Evolutionary conservation across 176 grass and related monocot species (phyloP), one percentile per base, ranked within the genome.

Genomic region (Ensete ventricosum): DNA sequence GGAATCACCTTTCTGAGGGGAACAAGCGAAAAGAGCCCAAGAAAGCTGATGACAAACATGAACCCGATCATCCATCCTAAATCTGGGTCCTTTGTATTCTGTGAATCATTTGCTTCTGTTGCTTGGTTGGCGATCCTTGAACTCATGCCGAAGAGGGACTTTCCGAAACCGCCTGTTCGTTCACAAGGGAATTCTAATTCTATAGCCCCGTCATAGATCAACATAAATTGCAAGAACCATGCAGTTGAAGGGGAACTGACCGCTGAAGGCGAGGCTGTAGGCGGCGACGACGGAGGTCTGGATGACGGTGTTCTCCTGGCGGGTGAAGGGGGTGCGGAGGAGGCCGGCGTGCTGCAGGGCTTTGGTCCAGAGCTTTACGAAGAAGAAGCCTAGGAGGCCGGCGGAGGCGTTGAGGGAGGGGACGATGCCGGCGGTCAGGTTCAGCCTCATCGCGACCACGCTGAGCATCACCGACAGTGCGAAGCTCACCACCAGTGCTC

Each of bases 361-460:
- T 20, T 52, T 77, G 26, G 83, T 96, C 88, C 88, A 95, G 12
- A 75, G 1, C 63, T 78, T 77, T 52, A 88, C 52, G 55, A 86
- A 76, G 85, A 95, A 95, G 85, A 84, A 95, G 52, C 78, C 79
- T 27, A 95, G 85, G 52, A 90, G 82, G 67, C 91, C 80, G 24
- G 91, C 85, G 0, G 85, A 83, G 67, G 87, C 87, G 79, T 96
- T 96, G 75, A 96, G 87, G 55, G 87, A 96, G 2, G 89, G 92
- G 80, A 89, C 86, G 82, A 96, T 87, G 62, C 92, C 89, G 14
- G 89, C 86, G 53, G 92, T 92, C 60, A 96, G 92, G 83, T 78
- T 82, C 22, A 96, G 81, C 87, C 92, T 96, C 89, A 96, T 96
- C 4, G 89, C 82, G 72, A 89, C 89, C 58, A 96, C 50, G 75